Conservation (phyloP, 2,329 filamentous ascomycete species). For the Tolypocladium album region DNA sequence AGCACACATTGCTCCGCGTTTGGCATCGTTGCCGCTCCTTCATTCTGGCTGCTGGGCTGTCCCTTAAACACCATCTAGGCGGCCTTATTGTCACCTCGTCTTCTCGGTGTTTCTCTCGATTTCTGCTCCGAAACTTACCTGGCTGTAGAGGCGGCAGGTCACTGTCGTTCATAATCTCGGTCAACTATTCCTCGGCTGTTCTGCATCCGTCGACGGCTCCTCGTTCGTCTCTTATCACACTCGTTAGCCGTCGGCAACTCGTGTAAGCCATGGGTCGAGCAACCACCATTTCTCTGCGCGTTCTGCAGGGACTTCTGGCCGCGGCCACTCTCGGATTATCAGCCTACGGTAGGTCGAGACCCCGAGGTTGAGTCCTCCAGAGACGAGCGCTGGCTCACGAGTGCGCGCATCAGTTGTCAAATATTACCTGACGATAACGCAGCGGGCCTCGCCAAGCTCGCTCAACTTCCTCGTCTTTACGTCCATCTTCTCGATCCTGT, state of each 20-base stretch:
- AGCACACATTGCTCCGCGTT: neutral
- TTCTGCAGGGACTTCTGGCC: conserved; percentile 9
- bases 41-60: neutral
- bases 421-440: conserved; percentile 48
- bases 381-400: neutral
- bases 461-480: conserved; percentile 48
- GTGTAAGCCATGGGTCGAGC: conserved; percentile 8
- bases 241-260: neutral
- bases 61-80: neutral
- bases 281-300: conserved; percentile 6
- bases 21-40: neutral
- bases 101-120: neutral
- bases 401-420: conserved; percentile 37
- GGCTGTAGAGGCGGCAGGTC: neutral
- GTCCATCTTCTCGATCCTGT: conserved; percentile 42
- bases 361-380: neutral
- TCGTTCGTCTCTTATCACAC: neutral
- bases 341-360: conserved; percentile 8
- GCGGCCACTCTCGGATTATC: conserved; percentile 8
- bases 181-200: neutral
- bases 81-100: neutral
- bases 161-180: neutral
- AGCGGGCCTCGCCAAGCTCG: conserved; percentile 40
- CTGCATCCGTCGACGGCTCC: neutral
- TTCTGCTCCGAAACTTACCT: neutral